Evolutionary conservation across 768 basidiomycete species (phyloP).

Genomic region (Fistulinella prunicolor): DNA sequence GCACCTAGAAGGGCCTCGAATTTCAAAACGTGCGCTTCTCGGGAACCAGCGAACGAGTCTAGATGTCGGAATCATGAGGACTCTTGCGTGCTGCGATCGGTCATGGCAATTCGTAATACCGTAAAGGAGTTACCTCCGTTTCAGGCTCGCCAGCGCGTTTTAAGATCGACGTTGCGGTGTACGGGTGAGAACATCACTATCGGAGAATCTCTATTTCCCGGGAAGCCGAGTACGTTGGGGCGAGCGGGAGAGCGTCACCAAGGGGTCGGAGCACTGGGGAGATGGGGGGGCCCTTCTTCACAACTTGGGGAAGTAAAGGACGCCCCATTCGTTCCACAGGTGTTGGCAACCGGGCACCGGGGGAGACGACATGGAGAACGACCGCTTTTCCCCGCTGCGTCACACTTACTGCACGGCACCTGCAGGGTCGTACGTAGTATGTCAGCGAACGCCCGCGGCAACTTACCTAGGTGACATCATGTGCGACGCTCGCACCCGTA

Average conservation of each 20-base stretch:
- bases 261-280: too few species aligned
- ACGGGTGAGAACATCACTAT: slow-evolving; percentile 13
- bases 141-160: slow-evolving; percentile 8
- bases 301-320: slow-evolving; percentile 10
- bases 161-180: slow-evolving; percentile 13
- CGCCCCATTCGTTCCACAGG: background rate
- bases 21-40: slow-evolving; percentile 22
- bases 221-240: slow-evolving; percentile 2
- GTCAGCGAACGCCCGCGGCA: background rate
- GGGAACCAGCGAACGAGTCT: slow-evolving; percentile 19
- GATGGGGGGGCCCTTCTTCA: too few species aligned
- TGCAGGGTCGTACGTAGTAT: background rate
- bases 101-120: slow-evolving; percentile 12
- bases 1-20: slow-evolving; percentile 14
- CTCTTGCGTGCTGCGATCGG: slow-evolving; percentile 11
- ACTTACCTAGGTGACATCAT: slow-evolving; percentile 4
- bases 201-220: slow-evolving; percentile 4
- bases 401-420: background rate
- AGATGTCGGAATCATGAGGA: slow-evolving; percentile 10
- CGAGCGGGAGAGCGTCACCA: too few species aligned
- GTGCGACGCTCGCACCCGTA: slow-evolving; percentile 1
- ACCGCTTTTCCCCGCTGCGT: slow-evolving; percentile 1
- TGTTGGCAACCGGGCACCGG: slow-evolving; percentile 9
- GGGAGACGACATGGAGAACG: slow-evolving; percentile 4
- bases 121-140: slow-evolving; percentile 16